Conservation (phyloP, 805 yeast species). For the Nakazawaea wickerhamii region DNA sequence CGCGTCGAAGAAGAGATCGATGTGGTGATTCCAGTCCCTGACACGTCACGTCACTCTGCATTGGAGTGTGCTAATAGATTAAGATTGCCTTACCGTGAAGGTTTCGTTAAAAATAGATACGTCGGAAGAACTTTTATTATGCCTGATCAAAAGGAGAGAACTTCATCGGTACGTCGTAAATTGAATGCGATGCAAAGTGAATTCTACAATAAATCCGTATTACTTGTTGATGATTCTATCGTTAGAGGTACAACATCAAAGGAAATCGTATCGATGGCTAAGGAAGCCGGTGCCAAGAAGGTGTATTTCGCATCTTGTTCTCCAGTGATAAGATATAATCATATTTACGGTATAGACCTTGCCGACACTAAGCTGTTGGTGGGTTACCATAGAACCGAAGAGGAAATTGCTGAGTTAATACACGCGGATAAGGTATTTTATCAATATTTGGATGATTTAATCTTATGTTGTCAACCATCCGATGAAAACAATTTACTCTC, state of each 20-base stretch:
- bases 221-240: conserved; percentile 93
- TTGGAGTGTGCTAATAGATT: conserved; percentile 83
- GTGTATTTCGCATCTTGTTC: conserved; percentile 98
- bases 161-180: conserved; percentile 89
- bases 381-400: conserved; percentile 73
- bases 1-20: conserved; percentile 60
- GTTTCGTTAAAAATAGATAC: conserved; percentile 93
- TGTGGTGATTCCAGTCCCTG: conserved; percentile 97
- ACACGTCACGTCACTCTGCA: conserved; percentile 95
- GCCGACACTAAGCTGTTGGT: conserved; percentile 94
- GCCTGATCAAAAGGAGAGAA: conserved; percentile 95
- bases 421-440: conserved; percentile 91
- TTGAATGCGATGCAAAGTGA: conserved; percentile 95
- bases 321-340: conserved; percentile 95
- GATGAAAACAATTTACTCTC: conserved; percentile 2
- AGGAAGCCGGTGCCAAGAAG: conserved; percentile 92
- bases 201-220: conserved; percentile 76
- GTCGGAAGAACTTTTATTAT: conserved; percentile 97
- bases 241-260: conserved; percentile 97
- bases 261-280: conserved; percentile 97
- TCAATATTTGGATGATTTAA: conserved; percentile 78
- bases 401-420: conserved; percentile 67
- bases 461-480: conserved; percentile 59
- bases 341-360: conserved; percentile 94
- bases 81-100: conserved; percentile 86